Conservation (phyloP, 73 alveolate genomes). For the Stentor roeselii region DNA sequence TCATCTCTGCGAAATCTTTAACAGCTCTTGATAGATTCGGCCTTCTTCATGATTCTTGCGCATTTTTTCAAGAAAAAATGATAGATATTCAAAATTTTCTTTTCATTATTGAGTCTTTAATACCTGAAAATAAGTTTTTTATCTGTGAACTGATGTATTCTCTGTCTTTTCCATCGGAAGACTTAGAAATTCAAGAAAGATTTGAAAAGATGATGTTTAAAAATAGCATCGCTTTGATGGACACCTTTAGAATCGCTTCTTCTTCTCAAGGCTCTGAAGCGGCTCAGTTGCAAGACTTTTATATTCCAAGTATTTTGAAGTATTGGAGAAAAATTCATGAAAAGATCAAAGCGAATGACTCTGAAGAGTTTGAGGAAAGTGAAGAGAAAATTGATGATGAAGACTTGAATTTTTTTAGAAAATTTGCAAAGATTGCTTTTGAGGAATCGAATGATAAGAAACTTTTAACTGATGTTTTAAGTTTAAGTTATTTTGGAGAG, state of each 20-base stretch:
- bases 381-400: not conserved
- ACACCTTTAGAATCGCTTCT: not conserved
- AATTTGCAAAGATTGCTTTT: not conserved
- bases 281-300: not conserved
- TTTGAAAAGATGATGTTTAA: not conserved
- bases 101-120: not conserved
- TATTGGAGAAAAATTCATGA: not conserved
- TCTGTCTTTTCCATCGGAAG: not conserved
- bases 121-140: constrained; percentile 6
- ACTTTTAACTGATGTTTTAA: not conserved
- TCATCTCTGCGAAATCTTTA: not conserved
- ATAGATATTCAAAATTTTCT: not conserved
- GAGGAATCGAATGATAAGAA: not conserved
- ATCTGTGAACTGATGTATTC: not conserved
- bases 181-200: not conserved
- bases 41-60: not conserved
- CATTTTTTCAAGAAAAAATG: not conserved
- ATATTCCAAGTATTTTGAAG: not conserved
- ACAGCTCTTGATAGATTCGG: not conserved
- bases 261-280: not conserved
- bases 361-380: not conserved
- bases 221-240: not conserved
- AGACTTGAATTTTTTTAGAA: not conserved
- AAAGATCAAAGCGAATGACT: not conserved
- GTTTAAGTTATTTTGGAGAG: not conserved